Evolutionary conservation across 441 rosid genomes (phyloP), one percentile per base, ranked within the genome.

Genomic region (Mallotus japonicus): DNA sequence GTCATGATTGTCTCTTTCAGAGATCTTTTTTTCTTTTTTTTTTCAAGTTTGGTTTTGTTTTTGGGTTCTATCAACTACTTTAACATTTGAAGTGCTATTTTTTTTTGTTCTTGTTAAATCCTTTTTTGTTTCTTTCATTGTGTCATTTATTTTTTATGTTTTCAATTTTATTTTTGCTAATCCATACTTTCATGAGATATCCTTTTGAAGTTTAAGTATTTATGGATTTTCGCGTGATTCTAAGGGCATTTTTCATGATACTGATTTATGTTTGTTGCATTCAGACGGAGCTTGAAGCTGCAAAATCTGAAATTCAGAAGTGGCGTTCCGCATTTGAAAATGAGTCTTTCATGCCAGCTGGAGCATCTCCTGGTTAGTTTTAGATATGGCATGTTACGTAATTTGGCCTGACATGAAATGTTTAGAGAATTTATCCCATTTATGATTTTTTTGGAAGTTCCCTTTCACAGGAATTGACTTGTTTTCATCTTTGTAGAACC

Each of bases 261-360:
- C 1, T 44, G 49, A 44, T 8, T 44, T 11, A 13, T 73, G 73
- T 34, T 42, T 32, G 67, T 55, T 71, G 69, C 49, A 68, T 75
- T 72, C 79, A 95, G 97, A 60, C 63, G 16, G 96, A 90, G 74
- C 98, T 91, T 78, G 95, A 91, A 82, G 85, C 85, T 77, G 90
- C 95, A 16, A 93, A 85, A 82, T 76, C 85, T 47, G 95, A 90
- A 87, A 87, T 93, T 82, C 88, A 80, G 65, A 90, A 85, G 78
- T 95, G 99, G 99, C 90, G 80, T 80, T 83, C 91, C 76, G 82
- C 96, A 24, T 93, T 93, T 86, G 90, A 73, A 85, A 91, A 86
- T 44, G 92, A 90, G 77, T 75, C 92, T 69, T 90, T 89, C 71
- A 63, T 90, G 47, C 90, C 92, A 1, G 61, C 85, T 54, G 97